Evolutionary conservation across 305 asterid species (phyloP), one percentile per base, ranked within the genome.

Genomic region (Caryopteris hybrid): DNA sequence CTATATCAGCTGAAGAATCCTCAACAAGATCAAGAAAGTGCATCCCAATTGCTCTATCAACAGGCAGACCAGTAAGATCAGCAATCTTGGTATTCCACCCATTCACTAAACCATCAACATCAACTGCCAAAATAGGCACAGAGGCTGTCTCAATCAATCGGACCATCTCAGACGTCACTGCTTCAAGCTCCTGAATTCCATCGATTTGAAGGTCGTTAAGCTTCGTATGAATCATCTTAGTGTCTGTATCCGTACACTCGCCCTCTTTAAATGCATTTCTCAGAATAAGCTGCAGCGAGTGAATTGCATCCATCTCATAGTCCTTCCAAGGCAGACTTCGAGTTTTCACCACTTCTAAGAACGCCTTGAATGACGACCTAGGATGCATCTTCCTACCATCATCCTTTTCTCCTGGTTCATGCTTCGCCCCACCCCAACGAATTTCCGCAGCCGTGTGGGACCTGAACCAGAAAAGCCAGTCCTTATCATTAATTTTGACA

Each of bases 401-500:
- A 61, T 90, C 99, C 81, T 82, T 80, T 41, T 86, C 90, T 3
- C 82, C 91, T 0, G 70, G 81, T 60, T 88, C 95, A 17, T 93
- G 97, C 79, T 93, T 93, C 2, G 95, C 97, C 16, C 99, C 96
- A 57, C 96, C 95, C 97, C 97, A 93, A 22, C 92, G 84, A 39
- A 90, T 68, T 68, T 86, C 99, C 0, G 86, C 86, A 36, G 97
- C 99, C n/a, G 97, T 85, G 76, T 90, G 97, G 33, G 96, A 82
- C 64, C 99, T 78, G 74, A 87, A 93, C 99, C 99, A 93, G 79
- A 93, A 88, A 22, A 93, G 90, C 98, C 96, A 88, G 73, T 90
- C 98, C 47, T 69, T 81, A 10, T 87, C 90, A 3, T 84, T 86
- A 50, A 93, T 80, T 71, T 80, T 88, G 27, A 93, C 99, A 33